A percentile compares a stretch with the other conserved stretches of the same genome.
phyloP scores from a whole-genome alignment of 805 yeast genomes.

The Suhomyces emberorum region DNA sequence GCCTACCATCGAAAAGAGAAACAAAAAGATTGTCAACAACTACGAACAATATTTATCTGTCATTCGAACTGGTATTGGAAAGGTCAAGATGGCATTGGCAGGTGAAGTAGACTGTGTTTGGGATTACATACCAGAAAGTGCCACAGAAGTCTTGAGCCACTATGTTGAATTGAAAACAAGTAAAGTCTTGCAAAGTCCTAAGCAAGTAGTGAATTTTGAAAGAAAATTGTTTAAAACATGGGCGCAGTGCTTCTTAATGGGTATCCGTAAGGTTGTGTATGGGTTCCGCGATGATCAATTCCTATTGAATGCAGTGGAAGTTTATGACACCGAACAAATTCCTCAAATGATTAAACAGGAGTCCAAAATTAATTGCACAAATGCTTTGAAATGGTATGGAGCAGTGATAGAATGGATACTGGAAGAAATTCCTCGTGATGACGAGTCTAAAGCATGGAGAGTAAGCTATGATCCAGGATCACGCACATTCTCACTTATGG shows the following conservation, averaged over 20 bases:
- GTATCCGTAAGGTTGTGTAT: conserved; percentile 74
- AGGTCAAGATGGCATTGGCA: conserved; percentile 62
- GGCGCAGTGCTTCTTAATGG: conserved; percentile 91
- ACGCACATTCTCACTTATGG: conserved; percentile 50
- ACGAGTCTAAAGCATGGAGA: conserved; percentile 49
- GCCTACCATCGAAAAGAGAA: conserved; percentile 62
- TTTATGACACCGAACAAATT: conserved; percentile 70
- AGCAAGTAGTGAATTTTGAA: conserved; percentile 66
- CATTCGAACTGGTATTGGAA: conserved; percentile 84
- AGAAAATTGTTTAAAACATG: conserved; percentile 75
- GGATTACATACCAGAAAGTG: conserved; percentile 64
- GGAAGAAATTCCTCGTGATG: conserved; percentile 46
- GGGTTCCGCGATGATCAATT: conserved; percentile 82
- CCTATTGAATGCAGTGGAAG: conserved; percentile 65
- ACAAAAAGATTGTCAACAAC: conserved; percentile 57
- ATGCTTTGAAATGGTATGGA: conserved; percentile 81
- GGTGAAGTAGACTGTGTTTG: conserved; percentile 93
- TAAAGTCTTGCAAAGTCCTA: conserved; percentile 49
- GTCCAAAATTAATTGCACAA: conserved; percentile 64
- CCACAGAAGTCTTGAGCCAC: conserved; percentile 56
- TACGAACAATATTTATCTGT: conserved; percentile 77
- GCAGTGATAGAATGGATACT: conserved; percentile 78
- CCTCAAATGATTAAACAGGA: conserved; percentile 64
- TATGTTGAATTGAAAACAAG: conserved; percentile 85
- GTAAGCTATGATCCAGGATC: conserved; percentile 56